These are phyloP conservation scores for Cornus controversa DNA, from an alignment of 148 eudicot genomes.

Conservation along the genomic window DNA sequence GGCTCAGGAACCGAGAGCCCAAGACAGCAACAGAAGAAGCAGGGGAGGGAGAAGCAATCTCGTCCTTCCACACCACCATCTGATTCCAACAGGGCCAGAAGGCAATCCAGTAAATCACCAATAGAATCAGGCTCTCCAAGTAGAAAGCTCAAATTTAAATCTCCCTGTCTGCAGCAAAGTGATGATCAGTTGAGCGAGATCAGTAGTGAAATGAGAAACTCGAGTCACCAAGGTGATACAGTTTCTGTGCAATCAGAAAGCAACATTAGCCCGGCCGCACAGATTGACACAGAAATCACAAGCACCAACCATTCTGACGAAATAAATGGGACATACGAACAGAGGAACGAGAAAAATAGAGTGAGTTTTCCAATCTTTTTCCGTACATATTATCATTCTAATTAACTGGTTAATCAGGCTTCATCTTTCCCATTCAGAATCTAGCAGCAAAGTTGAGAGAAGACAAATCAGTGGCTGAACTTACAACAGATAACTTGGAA, in stretches of 20 bases:
- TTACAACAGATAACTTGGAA: constrained; percentile 39
- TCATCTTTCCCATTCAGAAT: constrained; percentile 38
- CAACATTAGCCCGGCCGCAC: constrained; percentile 35
- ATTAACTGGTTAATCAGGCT: constrained; percentile 21
- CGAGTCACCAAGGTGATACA: constrained; percentile 34
- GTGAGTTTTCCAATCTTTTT: constrained; percentile 17
- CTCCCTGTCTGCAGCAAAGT: constrained; percentile 22
- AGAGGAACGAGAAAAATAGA: constrained; percentile 14
- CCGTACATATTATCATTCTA: neutral
- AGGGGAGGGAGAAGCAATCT: constrained; percentile 18
- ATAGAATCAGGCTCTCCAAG: constrained; percentile 25
- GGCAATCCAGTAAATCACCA: constrained; percentile 27
- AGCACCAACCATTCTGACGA: constrained; percentile 26
- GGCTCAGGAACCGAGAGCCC: constrained; percentile 36
- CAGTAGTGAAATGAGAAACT: constrained; percentile 28
- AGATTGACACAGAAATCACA: constrained; percentile 34
- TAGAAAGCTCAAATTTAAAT: constrained; percentile 26
- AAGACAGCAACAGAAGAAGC: constrained; percentile 28
- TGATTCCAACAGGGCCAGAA: constrained; percentile 28
- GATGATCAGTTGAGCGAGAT: constrained; percentile 32
- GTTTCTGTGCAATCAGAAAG: constrained; percentile 39
- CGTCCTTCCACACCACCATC: constrained; percentile 19
- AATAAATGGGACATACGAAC: constrained; percentile 20
- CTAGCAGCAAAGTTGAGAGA: constrained; percentile 29
- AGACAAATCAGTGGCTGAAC: constrained; percentile 34